These are phyloP conservation scores for Leptomonas seymouri DNA, from an alignment of 208 protist species.

Conservation along the genomic window DNA sequence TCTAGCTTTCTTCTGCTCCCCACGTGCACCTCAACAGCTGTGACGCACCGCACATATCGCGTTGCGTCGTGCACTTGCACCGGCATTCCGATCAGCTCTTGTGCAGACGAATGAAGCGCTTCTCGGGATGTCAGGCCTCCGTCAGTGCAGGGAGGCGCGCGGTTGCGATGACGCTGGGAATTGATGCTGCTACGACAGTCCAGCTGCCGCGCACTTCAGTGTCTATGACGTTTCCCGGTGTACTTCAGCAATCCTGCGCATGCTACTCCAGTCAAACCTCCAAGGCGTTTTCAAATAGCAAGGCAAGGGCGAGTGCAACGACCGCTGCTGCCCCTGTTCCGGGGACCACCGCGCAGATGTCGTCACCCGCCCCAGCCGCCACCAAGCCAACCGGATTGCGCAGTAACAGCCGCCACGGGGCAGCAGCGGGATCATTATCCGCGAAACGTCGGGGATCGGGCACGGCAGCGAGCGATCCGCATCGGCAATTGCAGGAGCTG, in stretches of 20 bases:
- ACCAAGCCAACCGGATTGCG: slow-evolving; percentile 4
- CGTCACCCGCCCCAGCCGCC: neutral
- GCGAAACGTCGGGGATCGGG: neutral
- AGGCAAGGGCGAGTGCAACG: neutral
- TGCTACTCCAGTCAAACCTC: slow-evolving; percentile 17
- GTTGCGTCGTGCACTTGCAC: no score
- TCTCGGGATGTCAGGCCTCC: neutral
- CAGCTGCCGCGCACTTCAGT: neutral
- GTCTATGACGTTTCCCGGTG: neutral
- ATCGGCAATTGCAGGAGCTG: slow-evolving; percentile 2
- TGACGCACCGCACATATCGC: no score
- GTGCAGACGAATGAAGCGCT: slow-evolving; percentile 19
- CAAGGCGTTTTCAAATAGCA: slow-evolving; percentile 4
- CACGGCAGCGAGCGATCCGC: neutral
- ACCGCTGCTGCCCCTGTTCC: neutral
- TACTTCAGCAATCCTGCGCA: neutral
- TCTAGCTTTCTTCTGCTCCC: no score
- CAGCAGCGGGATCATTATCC: neutral
- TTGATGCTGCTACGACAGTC: neutral
- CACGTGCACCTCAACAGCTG: no score
- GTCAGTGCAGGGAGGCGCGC: neutral
- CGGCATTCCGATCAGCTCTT: no score
- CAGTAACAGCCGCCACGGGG: neutral
- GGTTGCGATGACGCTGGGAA: neutral
- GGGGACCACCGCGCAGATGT: neutral